Evolutionary conservation across 176 grass and related monocot species (phyloP), one percentile per base, ranked within the genome.

Genomic region (Chrysopogon serrulatus): DNA sequence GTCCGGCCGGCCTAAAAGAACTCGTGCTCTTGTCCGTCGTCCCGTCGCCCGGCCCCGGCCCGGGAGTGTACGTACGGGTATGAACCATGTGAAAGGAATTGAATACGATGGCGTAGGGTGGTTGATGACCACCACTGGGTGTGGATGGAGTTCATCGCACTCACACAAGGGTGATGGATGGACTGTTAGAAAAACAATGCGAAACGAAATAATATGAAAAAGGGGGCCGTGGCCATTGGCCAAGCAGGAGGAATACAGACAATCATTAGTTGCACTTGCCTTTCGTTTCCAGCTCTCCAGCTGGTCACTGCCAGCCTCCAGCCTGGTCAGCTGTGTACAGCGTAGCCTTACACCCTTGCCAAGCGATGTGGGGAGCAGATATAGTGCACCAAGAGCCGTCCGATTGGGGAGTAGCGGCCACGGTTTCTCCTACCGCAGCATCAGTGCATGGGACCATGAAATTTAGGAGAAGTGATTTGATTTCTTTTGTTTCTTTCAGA

Each of bases 11-110:
- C 45, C 65, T 70, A 69, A 74, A 86, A 61, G 59, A 83, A 37
- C 59, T 79, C 84, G 47, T 86, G 84, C 42, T 23, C n/a, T 71
- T 68, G 78, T 19, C 65, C 70, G 57, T 26, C 57, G 53, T 10
- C 53, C n/a, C n/a, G n/a, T n/a, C n/a, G n/a, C n/a, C n/a, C n/a
- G n/a, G n/a, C n/a, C n/a, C n/a, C 53, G 4, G 40, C 2, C 56
- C 2, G 10, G 71, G 14, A 51, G 71, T 9, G 71, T 9, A 33
- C 43, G 71, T 79, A 86, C 84, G 84, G 88, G 74, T 5, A 79
- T 83, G 79, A 66, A 67, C n/a, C 88, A 90, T 86, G 88, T 84
- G 89, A 51, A 45, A 35, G 60, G 89, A 83, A 90, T 90, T 84
- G 89, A 76, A 90, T 87, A 84, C 59, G 15, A 26, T 90, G 40